These are phyloP conservation scores for Talaromyces sp. DNA, from an alignment of 2,329 filamentous ascomycete species.

Conservation along the genomic window DNA sequence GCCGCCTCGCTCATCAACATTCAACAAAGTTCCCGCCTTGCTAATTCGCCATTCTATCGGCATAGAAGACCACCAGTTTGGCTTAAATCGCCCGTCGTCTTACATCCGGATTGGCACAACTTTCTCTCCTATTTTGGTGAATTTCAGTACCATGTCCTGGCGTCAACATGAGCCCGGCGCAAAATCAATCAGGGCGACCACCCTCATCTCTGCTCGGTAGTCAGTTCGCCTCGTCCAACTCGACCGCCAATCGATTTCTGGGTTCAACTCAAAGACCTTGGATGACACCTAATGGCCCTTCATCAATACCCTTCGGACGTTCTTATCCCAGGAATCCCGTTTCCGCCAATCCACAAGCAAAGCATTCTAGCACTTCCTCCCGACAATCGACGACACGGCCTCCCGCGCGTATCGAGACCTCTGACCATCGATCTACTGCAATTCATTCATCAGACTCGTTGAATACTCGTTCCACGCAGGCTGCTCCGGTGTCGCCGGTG, in stretches of 20 bases:
- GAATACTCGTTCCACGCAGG: neutral
- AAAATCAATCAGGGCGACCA: slow-evolving; percentile 19
- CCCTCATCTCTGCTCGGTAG: slow-evolving; percentile 22
- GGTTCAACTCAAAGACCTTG: slow-evolving; percentile 40
- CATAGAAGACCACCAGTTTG: neutral
- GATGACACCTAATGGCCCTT: slow-evolving; percentile 29
- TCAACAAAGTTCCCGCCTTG: neutral
- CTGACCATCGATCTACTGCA: neutral
- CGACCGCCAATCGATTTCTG: slow-evolving; percentile 42
- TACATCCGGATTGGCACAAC: neutral
- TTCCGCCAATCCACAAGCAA: neutral
- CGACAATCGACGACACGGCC: neutral
- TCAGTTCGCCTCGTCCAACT: slow-evolving; percentile 35
- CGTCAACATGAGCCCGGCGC: slow-evolving; percentile 20
- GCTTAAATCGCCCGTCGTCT: neutral
- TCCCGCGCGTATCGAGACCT: neutral
- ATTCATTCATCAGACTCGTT: neutral
- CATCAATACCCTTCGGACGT: neutral
- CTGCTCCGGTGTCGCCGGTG: slow-evolving; percentile 17
- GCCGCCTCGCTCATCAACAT: neutral
- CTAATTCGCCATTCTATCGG: neutral
- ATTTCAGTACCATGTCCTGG: slow-evolving; percentile 18
- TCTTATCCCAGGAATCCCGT: neutral
- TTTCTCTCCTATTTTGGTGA: neutral
- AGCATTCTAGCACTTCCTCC: neutral